Evolutionary conservation across 805 yeast genomes (phyloP).

Genomic region (Suhomyces sp.): DNA sequence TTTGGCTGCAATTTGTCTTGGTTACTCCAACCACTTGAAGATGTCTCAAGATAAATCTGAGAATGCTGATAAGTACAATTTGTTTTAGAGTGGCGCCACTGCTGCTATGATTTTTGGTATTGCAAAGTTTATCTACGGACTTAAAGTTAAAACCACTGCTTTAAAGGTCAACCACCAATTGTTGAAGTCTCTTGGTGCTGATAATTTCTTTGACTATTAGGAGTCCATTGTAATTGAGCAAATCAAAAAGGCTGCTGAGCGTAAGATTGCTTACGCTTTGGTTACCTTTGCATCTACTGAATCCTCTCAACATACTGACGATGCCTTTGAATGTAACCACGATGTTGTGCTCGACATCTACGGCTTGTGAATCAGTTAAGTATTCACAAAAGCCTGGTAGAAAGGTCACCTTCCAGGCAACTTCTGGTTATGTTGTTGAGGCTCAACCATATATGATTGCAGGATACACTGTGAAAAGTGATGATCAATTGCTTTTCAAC

Average conservation of each 20-base stretch:
- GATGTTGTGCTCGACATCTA: slow-evolving; percentile 11
- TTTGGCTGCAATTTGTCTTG: slow-evolving; percentile 7
- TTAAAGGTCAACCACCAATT: slow-evolving; percentile 6
- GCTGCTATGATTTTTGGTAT: slow-evolving; percentile 10
- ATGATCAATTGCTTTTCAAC: not conserved
- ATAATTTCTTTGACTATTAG: slow-evolving; percentile 26
- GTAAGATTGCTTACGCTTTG: slow-evolving; percentile 23
- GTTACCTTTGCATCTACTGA: slow-evolving; percentile 22
- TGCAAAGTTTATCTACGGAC: slow-evolving; percentile 10
- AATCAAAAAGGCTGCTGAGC: slow-evolving; percentile 17
- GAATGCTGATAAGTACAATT: slow-evolving; percentile 19
- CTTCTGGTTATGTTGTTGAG: slow-evolving; percentile 7
- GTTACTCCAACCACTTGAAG: slow-evolving; percentile 12
- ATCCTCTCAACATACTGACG: slow-evolving; percentile 26
- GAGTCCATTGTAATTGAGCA: slow-evolving; percentile 23
- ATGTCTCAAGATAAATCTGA: slow-evolving; percentile 7
- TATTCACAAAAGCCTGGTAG: slow-evolving; percentile 4
- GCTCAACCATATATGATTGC: slow-evolving; percentile 3
- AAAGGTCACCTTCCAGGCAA: slow-evolving; percentile 1
- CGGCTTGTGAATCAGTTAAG: not conserved
- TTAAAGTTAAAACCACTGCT: slow-evolving; percentile 12
- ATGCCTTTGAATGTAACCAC: slow-evolving; percentile 24
- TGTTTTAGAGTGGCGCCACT: slow-evolving; percentile 14
- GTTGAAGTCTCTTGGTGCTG: slow-evolving; percentile 23
- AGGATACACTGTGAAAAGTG: not conserved